phyloP scores from a whole-genome alignment of 768 basidiomycete genomes.

The Lactifluus echinatus region DNA sequence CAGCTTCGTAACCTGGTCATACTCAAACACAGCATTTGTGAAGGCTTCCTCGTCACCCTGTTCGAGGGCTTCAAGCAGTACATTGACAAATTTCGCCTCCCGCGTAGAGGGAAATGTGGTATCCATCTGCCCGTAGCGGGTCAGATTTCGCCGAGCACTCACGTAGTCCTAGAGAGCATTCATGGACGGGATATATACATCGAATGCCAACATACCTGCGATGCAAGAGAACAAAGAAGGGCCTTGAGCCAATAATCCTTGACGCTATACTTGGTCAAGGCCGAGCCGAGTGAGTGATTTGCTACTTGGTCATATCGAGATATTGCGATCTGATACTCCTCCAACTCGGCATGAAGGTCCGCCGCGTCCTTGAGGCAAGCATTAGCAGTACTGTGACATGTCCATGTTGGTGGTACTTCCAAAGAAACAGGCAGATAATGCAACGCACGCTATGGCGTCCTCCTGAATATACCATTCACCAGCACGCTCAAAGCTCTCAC shows the following conservation, averaged over 20 bases:
- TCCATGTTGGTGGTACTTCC: slow-evolving; percentile 2
- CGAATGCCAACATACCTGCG: slow-evolving; percentile 50
- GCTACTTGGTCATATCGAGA: slow-evolving; percentile 87
- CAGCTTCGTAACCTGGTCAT: slow-evolving; percentile 84
- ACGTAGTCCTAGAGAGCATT: slow-evolving; percentile 59
- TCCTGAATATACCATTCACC: slow-evolving; percentile 98
- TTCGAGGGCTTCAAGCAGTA: slow-evolving; percentile 71
- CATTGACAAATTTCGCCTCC: slow-evolving; percentile 81
- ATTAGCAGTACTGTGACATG: slow-evolving; percentile 74
- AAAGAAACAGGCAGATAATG: background rate
- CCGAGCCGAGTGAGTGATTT: slow-evolving; percentile 65
- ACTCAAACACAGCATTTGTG: slow-evolving; percentile 82
- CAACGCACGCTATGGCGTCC: slow-evolving; percentile 85
- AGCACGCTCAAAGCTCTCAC: slow-evolving; percentile 85
- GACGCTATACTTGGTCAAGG: slow-evolving; percentile 95
- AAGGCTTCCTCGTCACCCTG: slow-evolving; percentile 64
- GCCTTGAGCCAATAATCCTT: slow-evolving; percentile 95
- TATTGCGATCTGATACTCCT: slow-evolving; percentile 79
- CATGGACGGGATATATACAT: background rate
- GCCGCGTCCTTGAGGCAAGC: slow-evolving; percentile 95
- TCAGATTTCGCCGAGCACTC: slow-evolving; percentile 70
- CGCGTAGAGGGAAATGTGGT: slow-evolving; percentile 79
- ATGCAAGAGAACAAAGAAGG: slow-evolving; percentile 80
- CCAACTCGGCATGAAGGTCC: slow-evolving; percentile 85
- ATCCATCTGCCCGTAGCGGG: slow-evolving; percentile 74